These are phyloP conservation scores for Nadsonia fulvescens DNA, from an alignment of 805 yeast species.

Conservation along the genomic window DNA sequence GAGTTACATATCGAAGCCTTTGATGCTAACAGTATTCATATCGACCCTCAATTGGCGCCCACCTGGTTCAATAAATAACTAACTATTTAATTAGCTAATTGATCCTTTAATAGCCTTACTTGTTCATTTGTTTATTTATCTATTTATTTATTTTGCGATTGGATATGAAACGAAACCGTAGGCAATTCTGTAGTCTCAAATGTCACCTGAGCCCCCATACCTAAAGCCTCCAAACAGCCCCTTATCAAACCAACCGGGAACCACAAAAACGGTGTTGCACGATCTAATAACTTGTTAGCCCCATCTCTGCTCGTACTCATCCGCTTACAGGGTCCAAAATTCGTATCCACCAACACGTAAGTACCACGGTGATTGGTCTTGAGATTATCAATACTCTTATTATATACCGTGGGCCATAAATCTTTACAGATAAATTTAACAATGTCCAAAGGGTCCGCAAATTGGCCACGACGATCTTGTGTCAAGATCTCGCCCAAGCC, in stretches of 20 bases:
- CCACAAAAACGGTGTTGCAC: conserved; percentile 35
- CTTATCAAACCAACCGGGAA: conserved; percentile 62
- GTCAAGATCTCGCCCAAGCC: conserved; percentile 32
- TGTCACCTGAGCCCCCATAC: conserved; percentile 43
- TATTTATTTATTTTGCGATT: conserved; percentile 21
- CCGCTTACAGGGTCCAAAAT: conserved; percentile 34
- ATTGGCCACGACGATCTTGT: conserved; percentile 23
- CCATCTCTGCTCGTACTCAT: conserved; percentile 23
- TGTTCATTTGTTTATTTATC: not conserved
- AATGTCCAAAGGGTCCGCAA: conserved; percentile 46
- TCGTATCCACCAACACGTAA: conserved; percentile 57
- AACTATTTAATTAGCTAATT: not conserved
- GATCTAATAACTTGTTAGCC: conserved; percentile 15
- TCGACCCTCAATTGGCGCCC: conserved; percentile 27
- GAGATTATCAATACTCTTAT: conserved; percentile 79
- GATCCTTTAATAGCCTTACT: not conserved
- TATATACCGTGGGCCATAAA: conserved; percentile 65
- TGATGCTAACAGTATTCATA: conserved; percentile 28
- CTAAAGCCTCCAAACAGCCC: conserved; percentile 54
- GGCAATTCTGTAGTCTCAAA: conserved; percentile 51
- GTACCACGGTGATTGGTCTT: conserved; percentile 84
- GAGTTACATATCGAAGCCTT: conserved; percentile 73
- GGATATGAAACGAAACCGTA: conserved; percentile 53
- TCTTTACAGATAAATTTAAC: conserved; percentile 90
- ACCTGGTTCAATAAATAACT: conserved; percentile 22